phyloP scores from a whole-genome alignment of 2,329 filamentous ascomycete species.

The Cytospora paraplurivora region DNA sequence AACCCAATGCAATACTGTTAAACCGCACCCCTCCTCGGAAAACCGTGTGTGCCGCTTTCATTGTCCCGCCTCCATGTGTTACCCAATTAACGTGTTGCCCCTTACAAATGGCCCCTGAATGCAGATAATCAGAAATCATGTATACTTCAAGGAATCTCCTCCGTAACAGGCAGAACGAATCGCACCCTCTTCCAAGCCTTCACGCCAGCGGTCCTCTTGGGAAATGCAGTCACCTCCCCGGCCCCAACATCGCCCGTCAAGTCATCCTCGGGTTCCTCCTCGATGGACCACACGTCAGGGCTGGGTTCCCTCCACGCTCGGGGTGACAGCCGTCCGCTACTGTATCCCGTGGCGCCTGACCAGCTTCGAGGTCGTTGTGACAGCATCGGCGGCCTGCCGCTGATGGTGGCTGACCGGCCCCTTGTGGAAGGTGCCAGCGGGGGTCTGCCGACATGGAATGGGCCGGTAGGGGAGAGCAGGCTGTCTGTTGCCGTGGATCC shows the following conservation, averaged over 20 bases:
- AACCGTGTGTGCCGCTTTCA: not conserved
- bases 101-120: too few relatives aligned
- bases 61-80: not conserved
- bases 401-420: constrained; percentile 37
- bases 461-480: constrained; percentile 37
- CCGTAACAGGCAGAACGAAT: constrained; percentile 52
- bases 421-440: constrained; percentile 26
- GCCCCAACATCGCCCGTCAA: constrained; percentile 44
- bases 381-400: constrained; percentile 37
- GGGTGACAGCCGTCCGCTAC: constrained; percentile 44
- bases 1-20: constrained; percentile 14
- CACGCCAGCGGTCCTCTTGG: constrained; percentile 40
- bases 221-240: constrained; percentile 30
- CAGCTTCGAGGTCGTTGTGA: constrained; percentile 36
- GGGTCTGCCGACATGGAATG: constrained; percentile 19
- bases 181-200: constrained; percentile 60
- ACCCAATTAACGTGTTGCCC: not conserved
- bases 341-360: constrained; percentile 27
- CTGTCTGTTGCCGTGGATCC: constrained; percentile 31
- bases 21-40: not conserved
- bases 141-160: constrained; percentile 33
- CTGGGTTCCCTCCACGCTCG: constrained; percentile 60
- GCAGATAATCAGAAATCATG: not conserved
- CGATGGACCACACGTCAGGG: constrained; percentile 61
- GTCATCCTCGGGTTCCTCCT: constrained; percentile 61